Evolutionary conservation across 192 early-diverging fungal species (phyloP).

Genomic region (Podila minutissima): DNA sequence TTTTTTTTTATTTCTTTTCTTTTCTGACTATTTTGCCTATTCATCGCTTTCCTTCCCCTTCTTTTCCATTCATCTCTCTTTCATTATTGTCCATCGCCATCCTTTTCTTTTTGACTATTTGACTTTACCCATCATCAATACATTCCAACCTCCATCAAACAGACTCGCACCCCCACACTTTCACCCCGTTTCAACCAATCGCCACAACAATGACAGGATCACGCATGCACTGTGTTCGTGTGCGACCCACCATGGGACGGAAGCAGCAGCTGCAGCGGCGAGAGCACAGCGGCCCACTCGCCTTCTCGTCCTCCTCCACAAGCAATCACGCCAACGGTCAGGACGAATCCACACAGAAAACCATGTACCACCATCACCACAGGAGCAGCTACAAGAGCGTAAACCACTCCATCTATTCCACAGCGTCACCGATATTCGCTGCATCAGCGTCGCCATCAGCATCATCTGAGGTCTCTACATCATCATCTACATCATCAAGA

Average conservation of each 20-base stretch:
- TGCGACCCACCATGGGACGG: constrained; percentile 45
- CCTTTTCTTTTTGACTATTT: background rate
- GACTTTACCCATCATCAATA: no score
- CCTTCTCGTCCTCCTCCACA: constrained; percentile 1
- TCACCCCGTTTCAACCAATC: no score
- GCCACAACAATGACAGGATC: background rate
- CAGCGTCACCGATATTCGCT: background rate
- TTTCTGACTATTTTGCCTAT: background rate
- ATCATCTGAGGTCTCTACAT: background rate
- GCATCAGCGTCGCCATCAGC: background rate
- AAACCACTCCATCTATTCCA: background rate
- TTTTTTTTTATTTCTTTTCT: background rate
- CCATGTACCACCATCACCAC: constrained; percentile 21
- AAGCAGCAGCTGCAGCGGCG: constrained; percentile 46
- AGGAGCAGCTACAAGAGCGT: background rate
- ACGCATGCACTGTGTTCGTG: constrained; percentile 46
- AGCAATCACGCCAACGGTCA: background rate
- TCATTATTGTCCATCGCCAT: background rate
- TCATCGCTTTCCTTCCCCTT: background rate
- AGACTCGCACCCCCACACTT: background rate
- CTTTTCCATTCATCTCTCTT: background rate
- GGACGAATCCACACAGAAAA: background rate
- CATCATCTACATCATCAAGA: background rate
- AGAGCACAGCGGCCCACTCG: constrained; percentile 9
- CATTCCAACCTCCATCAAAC: background rate